Percentiles rank a stretch among this genome's conserved stretches.
phyloP scores from a whole-genome alignment of 1,284 basidiomycete genomes.

The Ustilago vetiveriae region DNA sequence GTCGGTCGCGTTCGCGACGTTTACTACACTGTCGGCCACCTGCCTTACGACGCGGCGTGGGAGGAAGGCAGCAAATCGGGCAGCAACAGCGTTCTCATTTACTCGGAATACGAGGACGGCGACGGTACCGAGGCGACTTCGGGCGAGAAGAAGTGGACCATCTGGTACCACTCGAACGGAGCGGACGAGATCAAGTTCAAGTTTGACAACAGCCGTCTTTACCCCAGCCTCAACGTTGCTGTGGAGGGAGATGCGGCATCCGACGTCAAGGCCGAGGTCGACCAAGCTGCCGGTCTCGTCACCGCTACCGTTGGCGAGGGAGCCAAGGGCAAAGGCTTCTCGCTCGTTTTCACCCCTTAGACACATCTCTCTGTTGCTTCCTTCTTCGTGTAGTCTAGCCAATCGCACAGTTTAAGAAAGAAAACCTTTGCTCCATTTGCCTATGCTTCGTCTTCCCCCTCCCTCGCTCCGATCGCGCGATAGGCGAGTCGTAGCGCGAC shows the following conservation, averaged over 20 bases:
- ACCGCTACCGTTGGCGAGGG: conserved; percentile 45
- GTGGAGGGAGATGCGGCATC: conserved; percentile 49
- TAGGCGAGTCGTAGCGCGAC: too few relatives aligned
- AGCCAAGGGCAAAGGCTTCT: conserved; percentile 52
- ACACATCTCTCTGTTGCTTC: background rate
- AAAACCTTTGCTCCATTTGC: background rate
- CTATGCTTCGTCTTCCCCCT: too few relatives aligned
- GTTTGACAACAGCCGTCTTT: conserved; percentile 54
- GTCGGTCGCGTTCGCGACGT: conserved; percentile 56
- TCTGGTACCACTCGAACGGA: conserved; percentile 45
- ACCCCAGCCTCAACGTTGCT: conserved; percentile 40
- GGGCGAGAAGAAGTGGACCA: conserved; percentile 53
- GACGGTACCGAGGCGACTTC: conserved; percentile 47
- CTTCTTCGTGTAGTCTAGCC: background rate
- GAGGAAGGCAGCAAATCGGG: conserved; percentile 20
- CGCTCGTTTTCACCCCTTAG: conserved; percentile 42
- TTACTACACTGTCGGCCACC: conserved; percentile 51
- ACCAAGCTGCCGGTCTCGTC: conserved; percentile 39
- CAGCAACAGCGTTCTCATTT: conserved; percentile 29
- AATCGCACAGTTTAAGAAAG: background rate
- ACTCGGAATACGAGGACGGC: conserved; percentile 54
- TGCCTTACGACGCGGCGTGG: conserved; percentile 46
- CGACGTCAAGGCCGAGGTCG: conserved; percentile 36
- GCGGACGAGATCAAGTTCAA: conserved; percentile 46
- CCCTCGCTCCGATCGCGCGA: too few relatives aligned